Evolutionary conservation across 1,284 basidiomycete species (phyloP).

Genomic region (Ceratobasidium sp.): DNA sequence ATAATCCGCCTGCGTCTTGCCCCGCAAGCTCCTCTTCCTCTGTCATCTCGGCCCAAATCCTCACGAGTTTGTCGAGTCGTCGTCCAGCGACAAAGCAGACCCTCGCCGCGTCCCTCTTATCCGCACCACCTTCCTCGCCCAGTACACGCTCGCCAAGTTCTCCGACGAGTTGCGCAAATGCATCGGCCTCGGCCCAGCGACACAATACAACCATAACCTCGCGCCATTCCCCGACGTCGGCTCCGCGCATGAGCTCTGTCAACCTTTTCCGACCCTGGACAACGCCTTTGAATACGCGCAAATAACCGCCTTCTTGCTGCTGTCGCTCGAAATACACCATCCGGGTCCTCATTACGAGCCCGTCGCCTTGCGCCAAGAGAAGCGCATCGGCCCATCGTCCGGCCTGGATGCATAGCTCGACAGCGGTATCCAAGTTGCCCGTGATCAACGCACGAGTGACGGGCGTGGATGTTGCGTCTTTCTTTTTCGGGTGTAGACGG

Average conservation of each 20-base stretch:
- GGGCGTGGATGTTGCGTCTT: too few relatives aligned
- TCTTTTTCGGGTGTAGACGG: too few relatives aligned
- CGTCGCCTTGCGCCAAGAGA: constrained; percentile 69
- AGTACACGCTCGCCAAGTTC: constrained; percentile 74
- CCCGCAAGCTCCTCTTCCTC: constrained; percentile 69
- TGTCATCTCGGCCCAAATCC: too few relatives aligned
- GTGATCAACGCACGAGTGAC: too few relatives aligned
- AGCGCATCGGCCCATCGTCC: too few relatives aligned
- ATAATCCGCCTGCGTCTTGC: constrained; percentile 61
- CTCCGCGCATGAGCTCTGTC: constrained; percentile 91
- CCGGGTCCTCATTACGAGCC: constrained; percentile 91
- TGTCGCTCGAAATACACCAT: constrained; percentile 93
- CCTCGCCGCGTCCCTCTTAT: constrained; percentile 26
- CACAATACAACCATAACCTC: constrained; percentile 73
- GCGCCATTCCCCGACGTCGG: too few relatives aligned
- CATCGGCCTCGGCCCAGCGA: constrained; percentile 89
- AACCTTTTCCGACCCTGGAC: constrained; percentile 85
- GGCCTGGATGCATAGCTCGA: too few relatives aligned
- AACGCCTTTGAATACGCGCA: constrained; percentile 96
- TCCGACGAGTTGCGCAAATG: constrained; percentile 89
- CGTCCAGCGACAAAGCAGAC: neutral
- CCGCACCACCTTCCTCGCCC: constrained; percentile 1
- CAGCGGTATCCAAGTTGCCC: too few relatives aligned
- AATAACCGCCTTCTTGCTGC: constrained; percentile 79
- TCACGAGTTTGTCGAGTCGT: too few relatives aligned